Conservation (phyloP, 1,139 yeast species). For the Eremothecium coryli region DNA sequence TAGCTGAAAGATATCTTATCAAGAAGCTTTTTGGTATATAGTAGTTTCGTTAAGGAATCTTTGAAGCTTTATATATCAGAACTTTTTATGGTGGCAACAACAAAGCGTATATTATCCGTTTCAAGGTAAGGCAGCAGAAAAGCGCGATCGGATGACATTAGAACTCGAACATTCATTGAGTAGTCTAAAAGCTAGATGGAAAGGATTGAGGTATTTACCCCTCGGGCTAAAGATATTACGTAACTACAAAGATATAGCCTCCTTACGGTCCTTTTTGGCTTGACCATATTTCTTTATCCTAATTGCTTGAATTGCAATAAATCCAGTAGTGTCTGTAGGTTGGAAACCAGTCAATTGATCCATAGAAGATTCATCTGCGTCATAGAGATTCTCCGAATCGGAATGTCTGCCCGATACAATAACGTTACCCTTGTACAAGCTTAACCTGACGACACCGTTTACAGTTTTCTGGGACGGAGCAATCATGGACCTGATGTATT, state of each 20-base stretch:
- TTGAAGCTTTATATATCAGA: no score
- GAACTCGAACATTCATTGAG: no score
- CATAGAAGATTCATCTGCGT: constrained; percentile 97
- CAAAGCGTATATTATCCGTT: no score
- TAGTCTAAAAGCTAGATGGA: no score
- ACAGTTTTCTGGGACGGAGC: constrained; percentile 90
- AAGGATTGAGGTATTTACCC: no score
- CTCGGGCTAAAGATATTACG: no score
- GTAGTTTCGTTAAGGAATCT: no score
- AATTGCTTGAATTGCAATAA: constrained; percentile 95
- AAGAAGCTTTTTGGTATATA: no score
- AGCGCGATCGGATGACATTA: no score
- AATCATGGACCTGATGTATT: constrained; percentile 87
- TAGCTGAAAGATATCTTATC: no score
- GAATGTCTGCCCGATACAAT: constrained; percentile 88
- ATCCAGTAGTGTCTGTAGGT: constrained; percentile 94
- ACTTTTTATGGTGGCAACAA: no score
- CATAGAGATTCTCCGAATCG: constrained; percentile 89
- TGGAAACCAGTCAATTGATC: constrained; percentile 97
- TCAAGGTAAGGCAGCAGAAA: no score
- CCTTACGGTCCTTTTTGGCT: constrained; percentile 70
- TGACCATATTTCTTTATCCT: constrained; percentile 98
- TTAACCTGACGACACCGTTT: constrained; percentile 90
- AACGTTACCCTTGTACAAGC: constrained; percentile 85
- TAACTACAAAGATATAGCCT: constrained; percentile 32